phyloP scores from a whole-genome alignment of 768 basidiomycete species.

The Tephrocybe sp. region DNA sequence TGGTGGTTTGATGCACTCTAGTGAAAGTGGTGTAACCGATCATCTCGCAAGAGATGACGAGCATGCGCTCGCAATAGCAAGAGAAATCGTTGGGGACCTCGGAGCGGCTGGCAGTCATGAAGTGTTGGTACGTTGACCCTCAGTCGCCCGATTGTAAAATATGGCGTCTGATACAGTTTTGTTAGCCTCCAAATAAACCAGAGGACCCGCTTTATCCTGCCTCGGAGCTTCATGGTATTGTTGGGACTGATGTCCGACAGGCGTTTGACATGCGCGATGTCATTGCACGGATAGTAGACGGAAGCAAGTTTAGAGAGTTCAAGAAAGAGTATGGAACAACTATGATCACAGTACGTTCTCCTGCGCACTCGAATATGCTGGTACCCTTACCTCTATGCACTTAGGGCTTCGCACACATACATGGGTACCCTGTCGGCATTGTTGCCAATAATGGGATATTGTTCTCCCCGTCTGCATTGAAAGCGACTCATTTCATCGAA shows the following conservation, averaged over 20 bases:
- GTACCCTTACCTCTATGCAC: background rate
- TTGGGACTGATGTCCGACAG: slow-evolving; percentile 87
- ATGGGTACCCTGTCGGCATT: slow-evolving; percentile 89
- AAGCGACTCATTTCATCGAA: slow-evolving; percentile 95
- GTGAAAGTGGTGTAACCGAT: slow-evolving; percentile 89
- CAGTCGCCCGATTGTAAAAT: slow-evolving; percentile 7
- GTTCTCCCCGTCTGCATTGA: slow-evolving; percentile 90
- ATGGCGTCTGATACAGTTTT: background rate
- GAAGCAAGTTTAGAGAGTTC: slow-evolving; percentile 90
- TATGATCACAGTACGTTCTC: slow-evolving; percentile 70
- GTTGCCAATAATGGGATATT: slow-evolving; percentile 94
- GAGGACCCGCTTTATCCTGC: slow-evolving; percentile 80
- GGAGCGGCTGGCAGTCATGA: slow-evolving; percentile 59
- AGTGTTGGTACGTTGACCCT: slow-evolving; percentile 41
- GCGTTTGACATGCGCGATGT: slow-evolving; percentile 94
- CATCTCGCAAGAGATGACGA: slow-evolving; percentile 85
- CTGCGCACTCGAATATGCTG: background rate
- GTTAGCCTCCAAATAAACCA: slow-evolving; percentile 55
- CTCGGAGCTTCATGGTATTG: slow-evolving; percentile 85
- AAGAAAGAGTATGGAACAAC: slow-evolving; percentile 95
- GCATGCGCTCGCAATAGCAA: slow-evolving; percentile 78
- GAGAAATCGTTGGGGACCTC: slow-evolving; percentile 76
- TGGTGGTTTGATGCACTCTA: slow-evolving; percentile 89
- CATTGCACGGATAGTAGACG: slow-evolving; percentile 88
- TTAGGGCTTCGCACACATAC: slow-evolving; percentile 86